Evolutionary conservation across 495 filamentous ascomycete genomes (phyloP).

Genomic region (Choiromyces venosus): DNA sequence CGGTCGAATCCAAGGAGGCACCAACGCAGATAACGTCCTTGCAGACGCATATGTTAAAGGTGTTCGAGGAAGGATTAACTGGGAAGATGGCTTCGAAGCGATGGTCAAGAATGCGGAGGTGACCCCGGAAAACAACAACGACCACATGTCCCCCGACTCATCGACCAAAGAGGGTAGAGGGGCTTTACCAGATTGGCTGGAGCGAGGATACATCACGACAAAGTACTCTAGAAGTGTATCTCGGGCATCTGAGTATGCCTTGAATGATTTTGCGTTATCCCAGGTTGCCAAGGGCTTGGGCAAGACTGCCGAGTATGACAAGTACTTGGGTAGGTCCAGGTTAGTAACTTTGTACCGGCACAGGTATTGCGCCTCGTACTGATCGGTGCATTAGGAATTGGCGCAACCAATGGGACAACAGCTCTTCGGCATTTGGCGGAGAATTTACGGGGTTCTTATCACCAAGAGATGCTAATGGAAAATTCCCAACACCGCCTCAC

Average conservation of each 20-base stretch:
- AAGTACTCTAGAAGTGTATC: constrained; percentile 58
- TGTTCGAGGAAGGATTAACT: constrained; percentile 58
- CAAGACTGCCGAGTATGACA: constrained; percentile 50
- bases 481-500: constrained; percentile 51
- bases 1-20: constrained; percentile 65
- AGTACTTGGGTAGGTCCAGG: constrained; percentile 58
- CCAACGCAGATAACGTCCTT: constrained; percentile 67
- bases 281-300: constrained; percentile 57
- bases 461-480: constrained; percentile 52
- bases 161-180: constrained; percentile 67
- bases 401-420: constrained; percentile 66
- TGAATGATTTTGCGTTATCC: constrained; percentile 63
- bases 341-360: not conserved
- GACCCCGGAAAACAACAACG: constrained; percentile 55
- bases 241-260: constrained; percentile 62
- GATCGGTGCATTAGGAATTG: constrained; percentile 51
- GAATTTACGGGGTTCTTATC: constrained; percentile 62
- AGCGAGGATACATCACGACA: constrained; percentile 60
- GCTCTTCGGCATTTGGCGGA: constrained; percentile 48
- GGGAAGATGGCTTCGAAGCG: constrained; percentile 62
- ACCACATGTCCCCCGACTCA: constrained; percentile 55
- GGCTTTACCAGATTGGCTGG: constrained; percentile 64
- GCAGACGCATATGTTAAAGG: constrained; percentile 73
- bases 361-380: not conserved
- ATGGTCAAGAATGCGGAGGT: constrained; percentile 68